Evolutionary conservation across 2,329 filamentous ascomycete genomes (phyloP).

Genomic region (Parafenestella ontariensis): DNA sequence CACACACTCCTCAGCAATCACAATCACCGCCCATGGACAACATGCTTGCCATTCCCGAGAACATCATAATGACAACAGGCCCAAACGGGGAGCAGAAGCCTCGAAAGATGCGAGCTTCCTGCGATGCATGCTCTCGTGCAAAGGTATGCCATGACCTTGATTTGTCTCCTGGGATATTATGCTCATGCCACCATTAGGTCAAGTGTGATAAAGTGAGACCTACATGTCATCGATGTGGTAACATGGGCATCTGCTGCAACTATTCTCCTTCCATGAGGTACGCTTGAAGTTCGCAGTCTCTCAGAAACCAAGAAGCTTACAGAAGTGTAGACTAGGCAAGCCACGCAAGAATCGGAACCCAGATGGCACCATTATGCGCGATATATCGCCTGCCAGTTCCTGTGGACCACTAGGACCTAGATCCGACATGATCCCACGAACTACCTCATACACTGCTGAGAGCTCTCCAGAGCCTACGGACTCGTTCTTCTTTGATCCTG

Average conservation of each 20-base stretch:
- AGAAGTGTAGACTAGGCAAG: conserved; percentile 38
- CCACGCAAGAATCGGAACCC: conserved; percentile 48
- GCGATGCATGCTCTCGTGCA: conserved; percentile 48
- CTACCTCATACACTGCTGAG: conserved; percentile 37
- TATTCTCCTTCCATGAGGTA: conserved; percentile 52
- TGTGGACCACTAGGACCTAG: conserved; percentile 37
- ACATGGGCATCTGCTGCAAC: conserved; percentile 49
- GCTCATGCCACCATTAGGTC: conserved; percentile 29
- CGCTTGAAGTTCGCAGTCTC: background rate
- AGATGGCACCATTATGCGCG: conserved; percentile 45
- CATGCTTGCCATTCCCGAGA: conserved; percentile 29
- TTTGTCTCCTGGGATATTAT: background rate
- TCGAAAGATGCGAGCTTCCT: conserved; percentile 48
- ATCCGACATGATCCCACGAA: conserved; percentile 43
- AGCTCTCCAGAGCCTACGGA: conserved; percentile 48
- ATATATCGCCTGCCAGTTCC: conserved; percentile 43
- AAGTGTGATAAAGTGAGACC: conserved; percentile 49
- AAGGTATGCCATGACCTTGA: conserved; percentile 25
- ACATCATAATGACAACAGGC: conserved; percentile 26
- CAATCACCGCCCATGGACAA: conserved; percentile 33
- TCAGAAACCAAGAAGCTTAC: conserved; percentile 19
- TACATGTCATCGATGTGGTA: conserved; percentile 46
- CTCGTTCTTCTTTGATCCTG: conserved; percentile 43
- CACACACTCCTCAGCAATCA: conserved; percentile 28
- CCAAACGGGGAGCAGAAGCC: conserved; percentile 38